phyloP scores from a whole-genome alignment of 2,329 filamentous ascomycete genomes.

The Passalora sequoiae region DNA sequence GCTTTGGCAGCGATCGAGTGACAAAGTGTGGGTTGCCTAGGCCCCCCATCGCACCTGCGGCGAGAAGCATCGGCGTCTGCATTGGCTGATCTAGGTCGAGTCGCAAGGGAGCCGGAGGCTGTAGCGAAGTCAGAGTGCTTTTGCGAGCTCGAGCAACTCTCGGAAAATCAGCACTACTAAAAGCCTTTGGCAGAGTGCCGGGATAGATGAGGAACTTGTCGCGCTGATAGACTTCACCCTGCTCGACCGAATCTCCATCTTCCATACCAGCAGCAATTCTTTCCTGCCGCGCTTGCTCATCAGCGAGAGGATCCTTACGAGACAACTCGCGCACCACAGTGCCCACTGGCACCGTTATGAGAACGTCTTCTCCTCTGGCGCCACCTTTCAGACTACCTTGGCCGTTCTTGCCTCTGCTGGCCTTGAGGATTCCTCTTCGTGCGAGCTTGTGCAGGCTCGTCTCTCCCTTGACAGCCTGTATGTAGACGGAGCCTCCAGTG shows the following conservation, averaged over 20 bases:
- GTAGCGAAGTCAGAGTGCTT: constrained; percentile 56
- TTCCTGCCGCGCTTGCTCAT: constrained; percentile 55
- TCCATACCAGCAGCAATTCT: constrained; percentile 29
- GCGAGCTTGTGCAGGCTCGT: constrained; percentile 91
- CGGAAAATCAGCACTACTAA: constrained; percentile 55
- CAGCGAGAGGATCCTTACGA: constrained; percentile 68
- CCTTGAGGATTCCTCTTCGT: constrained; percentile 67
- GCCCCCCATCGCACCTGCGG: constrained; percentile 81
- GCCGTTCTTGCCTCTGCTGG: constrained; percentile 70
- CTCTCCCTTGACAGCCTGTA: constrained; percentile 85
- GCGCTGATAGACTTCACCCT: constrained; percentile 44
- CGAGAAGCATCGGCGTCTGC: constrained; percentile 75
- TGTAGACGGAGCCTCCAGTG: constrained; percentile 84
- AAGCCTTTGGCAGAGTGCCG: constrained; percentile 67
- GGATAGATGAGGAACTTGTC: constrained; percentile 86
- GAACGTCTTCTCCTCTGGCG: constrained; percentile 74
- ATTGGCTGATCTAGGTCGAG: constrained; percentile 62
- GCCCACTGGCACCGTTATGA: constrained; percentile 87
- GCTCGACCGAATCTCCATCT: constrained; percentile 26
- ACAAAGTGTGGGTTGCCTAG: constrained; percentile 92
- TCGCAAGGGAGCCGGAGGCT: constrained; percentile 66
- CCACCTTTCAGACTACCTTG: constrained; percentile 70
- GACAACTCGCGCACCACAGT: constrained; percentile 82
- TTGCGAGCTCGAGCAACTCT: constrained; percentile 51
- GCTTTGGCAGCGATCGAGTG: constrained; percentile 65